These are phyloP conservation scores for Inonotus hispidus DNA, from an alignment of 1,284 basidiomycete species.

Conservation along the genomic window DNA sequence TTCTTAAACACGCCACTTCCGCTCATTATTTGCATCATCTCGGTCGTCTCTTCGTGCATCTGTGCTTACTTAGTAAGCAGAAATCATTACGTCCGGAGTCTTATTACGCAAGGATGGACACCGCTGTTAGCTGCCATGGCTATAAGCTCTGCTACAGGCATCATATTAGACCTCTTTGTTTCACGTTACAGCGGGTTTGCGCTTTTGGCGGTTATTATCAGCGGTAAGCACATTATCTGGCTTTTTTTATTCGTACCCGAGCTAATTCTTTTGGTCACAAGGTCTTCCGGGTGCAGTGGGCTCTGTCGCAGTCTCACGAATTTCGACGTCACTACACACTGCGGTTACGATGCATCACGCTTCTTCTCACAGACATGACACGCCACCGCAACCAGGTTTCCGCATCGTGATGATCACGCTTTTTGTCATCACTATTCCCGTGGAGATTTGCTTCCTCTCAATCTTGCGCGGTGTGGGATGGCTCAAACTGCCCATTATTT, in stretches of 20 bases:
- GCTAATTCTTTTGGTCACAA: constrained; percentile 23
- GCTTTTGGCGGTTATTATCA: constrained; percentile 83
- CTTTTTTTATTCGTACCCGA: neutral
- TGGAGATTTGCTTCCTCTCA: constrained; percentile 68
- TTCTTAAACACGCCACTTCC: constrained; percentile 64
- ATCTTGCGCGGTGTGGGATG: constrained; percentile 67
- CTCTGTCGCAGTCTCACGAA: constrained; percentile 85
- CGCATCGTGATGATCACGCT: constrained; percentile 62
- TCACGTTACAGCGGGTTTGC: constrained; percentile 85
- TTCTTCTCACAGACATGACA: constrained; percentile 16
- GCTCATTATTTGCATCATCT: constrained; percentile 52
- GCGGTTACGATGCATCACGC: constrained; percentile 30
- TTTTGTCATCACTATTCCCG: constrained; percentile 67
- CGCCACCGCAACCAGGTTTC: constrained; percentile 36
- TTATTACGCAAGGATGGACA: constrained; percentile 83
- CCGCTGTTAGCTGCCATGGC: constrained; percentile 91
- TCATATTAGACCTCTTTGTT: constrained; percentile 88
- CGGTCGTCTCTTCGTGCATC: constrained; percentile 50
- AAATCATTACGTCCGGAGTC: constrained; percentile 62
- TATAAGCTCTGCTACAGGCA: constrained; percentile 86
- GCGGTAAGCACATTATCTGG: constrained; percentile 46
- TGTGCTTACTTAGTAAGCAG: constrained; percentile 53
- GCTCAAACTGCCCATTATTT: constrained; percentile 65
- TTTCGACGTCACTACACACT: constrained; percentile 82
- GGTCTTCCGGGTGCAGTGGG: constrained; percentile 86